These are phyloP conservation scores for Malus hybrid DNA, from an alignment of 331 rosid species.

Conservation along the genomic window DNA sequence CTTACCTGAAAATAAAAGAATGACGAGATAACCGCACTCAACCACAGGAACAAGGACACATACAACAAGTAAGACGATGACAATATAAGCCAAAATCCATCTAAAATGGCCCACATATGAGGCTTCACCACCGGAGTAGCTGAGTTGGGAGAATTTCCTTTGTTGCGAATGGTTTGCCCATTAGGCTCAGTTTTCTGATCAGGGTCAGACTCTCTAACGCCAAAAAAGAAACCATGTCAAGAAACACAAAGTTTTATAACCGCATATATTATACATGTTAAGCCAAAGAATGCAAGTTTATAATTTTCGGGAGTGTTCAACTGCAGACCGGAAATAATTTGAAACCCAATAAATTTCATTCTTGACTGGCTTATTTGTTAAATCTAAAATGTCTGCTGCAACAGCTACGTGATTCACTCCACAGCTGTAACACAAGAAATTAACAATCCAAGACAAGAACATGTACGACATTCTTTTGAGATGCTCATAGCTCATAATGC, in stretches of 20 bases:
- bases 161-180: conserved; percentile 26
- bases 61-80: conserved; percentile 78
- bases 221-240: conserved; percentile 14
- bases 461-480: background rate
- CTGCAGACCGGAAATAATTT: background rate
- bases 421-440: background rate
- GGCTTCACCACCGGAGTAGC: conserved; percentile 39
- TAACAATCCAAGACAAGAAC: background rate
- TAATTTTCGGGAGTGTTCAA: background rate
- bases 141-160: conserved; percentile 44
- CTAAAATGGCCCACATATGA: conserved; percentile 67
- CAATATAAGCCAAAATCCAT: conserved; percentile 76
- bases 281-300: background rate
- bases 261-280: background rate
- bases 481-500: background rate
- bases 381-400: background rate
- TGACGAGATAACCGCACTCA: conserved; percentile 88
- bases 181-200: conserved; percentile 32
- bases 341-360: background rate
- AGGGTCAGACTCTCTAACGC: conserved; percentile 49
- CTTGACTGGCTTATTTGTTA: background rate
- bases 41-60: conserved; percentile 82
- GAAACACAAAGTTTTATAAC: background rate
- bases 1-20: conserved; percentile 91
- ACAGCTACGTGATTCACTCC: background rate